Base-by-base conservation (phyloP, 495 filamentous ascomycete genomes). In the Neurospora sp. region DNA sequence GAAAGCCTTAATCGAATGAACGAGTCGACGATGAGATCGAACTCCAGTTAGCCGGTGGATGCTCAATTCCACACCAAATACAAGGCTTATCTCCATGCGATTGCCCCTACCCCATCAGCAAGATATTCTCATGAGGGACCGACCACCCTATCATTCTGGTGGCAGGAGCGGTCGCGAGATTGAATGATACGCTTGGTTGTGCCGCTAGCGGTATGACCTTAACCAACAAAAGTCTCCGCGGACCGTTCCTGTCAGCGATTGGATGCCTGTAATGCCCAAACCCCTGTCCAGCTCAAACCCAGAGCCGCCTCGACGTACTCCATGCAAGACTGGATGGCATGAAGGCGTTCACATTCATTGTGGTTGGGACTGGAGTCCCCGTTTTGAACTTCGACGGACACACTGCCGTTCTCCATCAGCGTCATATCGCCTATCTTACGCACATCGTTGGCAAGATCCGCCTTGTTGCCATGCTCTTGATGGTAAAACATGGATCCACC, bases 251-350 rank as follows among this genome's bases (percentile, higher is more conserved):
- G 44, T 73, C 76, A 75, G 70, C 74, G 69, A 79, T 79, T 78
- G 79, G 79, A 75, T 71, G 70, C 71, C 59, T 69, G 27, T 40
- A 53, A 61, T 44, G 68, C 20, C 42, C 70, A 12, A 69, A 76
- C 74, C 79, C 79, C 75, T 79, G 79, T 79, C 76, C 76, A 81
- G 78, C 79, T 76, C 74, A 79, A 79, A 77, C 75, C 48, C 72
- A 72, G 76, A 78, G 78, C 79, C 77, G 75, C 78, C 42, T 74
- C 61, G 66, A 75, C 72, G 68, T 44, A 68, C 35, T 38, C 31
- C 22, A 73, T 74, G 72, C 73, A 71, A 46, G 70, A 27, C 22
- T 27, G 22, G 22, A 73, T 72, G 71, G 71, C 72, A 71, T 53
- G 37, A 59, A 46, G 72, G 14, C 20, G 69, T 39, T 46, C 46